These are phyloP conservation scores for Colletotrichum sp. DNA, from an alignment of 2,329 filamentous ascomycete species.

Conservation along the genomic window DNA sequence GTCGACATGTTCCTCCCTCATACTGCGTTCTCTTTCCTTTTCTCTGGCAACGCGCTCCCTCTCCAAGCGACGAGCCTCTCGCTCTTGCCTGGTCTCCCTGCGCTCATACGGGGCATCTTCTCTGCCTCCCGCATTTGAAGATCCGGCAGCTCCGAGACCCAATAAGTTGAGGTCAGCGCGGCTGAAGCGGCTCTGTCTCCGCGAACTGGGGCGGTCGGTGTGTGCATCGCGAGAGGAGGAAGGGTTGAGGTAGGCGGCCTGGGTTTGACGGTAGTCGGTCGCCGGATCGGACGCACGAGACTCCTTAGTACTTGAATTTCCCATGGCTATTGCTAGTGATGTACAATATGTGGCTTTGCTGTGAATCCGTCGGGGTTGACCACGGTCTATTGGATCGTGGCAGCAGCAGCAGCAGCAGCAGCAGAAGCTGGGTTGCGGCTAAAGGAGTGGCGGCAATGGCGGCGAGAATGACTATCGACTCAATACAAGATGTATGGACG, in stretches of 20 bases:
- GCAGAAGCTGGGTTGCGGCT: neutral
- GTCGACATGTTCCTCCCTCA: constrained; percentile 91
- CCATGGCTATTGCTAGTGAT: constrained; percentile 32
- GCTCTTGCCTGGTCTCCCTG: constrained; percentile 88
- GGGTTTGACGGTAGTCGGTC: constrained; percentile 13
- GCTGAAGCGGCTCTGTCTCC: constrained; percentile 29
- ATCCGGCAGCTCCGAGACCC: constrained; percentile 40
- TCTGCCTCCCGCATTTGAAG: constrained; percentile 41
- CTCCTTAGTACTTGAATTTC: constrained; percentile 45
- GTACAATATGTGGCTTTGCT: neutral
- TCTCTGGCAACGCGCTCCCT: constrained; percentile 76
- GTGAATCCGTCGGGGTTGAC: neutral
- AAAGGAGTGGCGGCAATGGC: neutral
- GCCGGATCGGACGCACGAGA: constrained; percentile 30
- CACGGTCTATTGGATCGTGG: neutral
- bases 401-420: neutral
- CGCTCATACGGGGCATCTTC: constrained; percentile 60
- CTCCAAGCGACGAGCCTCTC: constrained; percentile 85
- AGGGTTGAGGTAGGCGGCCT: constrained; percentile 8
- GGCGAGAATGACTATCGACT: neutral
- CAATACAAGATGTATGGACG: neutral
- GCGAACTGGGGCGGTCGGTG: constrained; percentile 5
- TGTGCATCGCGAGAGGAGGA: neutral
- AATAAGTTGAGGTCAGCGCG: constrained; percentile 54
- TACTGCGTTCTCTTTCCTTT: constrained; percentile 88